Base-by-base conservation (phyloP, 768 basidiomycete genomes). In the Pleurotus tuber-regium region DNA sequence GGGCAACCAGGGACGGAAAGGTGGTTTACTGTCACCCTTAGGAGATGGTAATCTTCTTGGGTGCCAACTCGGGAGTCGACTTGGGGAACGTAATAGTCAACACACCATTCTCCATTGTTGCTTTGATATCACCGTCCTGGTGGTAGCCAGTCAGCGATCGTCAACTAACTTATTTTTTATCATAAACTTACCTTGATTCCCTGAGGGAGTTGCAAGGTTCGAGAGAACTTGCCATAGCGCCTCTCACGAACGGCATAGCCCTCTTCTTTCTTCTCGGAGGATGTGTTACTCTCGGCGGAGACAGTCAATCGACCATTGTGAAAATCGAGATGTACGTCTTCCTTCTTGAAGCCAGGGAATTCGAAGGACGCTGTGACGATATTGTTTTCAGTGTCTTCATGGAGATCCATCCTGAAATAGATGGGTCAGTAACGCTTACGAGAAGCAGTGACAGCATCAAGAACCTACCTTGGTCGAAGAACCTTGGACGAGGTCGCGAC, bases 351-450 rank as follows among this genome's bases (percentile, higher is more conserved):
- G 7, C 82, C 80, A 4, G 82, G 81, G 1, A 81, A 63, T 57
- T 83, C 83, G 51, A 84, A 79, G 4, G 73, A 72, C 8, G 78
- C 79, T 2, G 75, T 78, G 23, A 81, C 72, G 16, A 57, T 52
- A 54, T 74, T 73, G n/a, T 60, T 58, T 1, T 71, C 67, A 12
- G 66, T 55, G 44, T 73, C 67, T 58, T 80, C 77, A 46, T 74
- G 67, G 2, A 83, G 49, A 55, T 83, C 73, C 68, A 82, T 74
- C 54, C 82, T 70, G 21, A n/a, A 14, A 9, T 28, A 3, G 26
- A 21, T n/a, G n/a, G n/a, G n/a, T n/a, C n/a, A n/a, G n/a, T n/a
- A n/a, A n/a, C n/a, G n/a, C n/a, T n/a, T n/a, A n/a, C n/a, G n/a
- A n/a, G n/a, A n/a, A n/a, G n/a, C n/a, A n/a, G n/a, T n/a, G n/a